Base-by-base conservation (phyloP, 768 basidiomycete genomes). In the Russula brevipes region DNA sequence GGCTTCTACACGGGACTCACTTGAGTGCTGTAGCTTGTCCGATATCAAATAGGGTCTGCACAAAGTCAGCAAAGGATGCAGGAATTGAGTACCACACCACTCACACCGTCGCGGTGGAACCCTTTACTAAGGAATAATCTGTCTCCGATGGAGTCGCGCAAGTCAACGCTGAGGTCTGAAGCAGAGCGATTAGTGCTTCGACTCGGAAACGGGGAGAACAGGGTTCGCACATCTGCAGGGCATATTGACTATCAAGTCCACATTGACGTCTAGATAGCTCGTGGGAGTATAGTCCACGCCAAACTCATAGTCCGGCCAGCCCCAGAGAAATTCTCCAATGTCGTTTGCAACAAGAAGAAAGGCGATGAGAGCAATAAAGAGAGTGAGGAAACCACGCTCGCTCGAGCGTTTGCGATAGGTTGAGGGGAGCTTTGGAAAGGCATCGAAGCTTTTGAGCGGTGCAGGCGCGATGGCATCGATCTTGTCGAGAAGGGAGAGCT, bases 131-230 rank as follows among this genome's bases (percentile, higher is more conserved):
- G 81, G 72, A 87, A 89, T 38, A 99, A 71, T 46, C 96, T 80
- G 73, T 99, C 96, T 2, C 96, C 96, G n/a, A 97, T 81, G 0
- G 89, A 90, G 72, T 99, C 96, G 61, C 94, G 80, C 64, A 99
- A 72, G 72, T 98, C 96, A 31, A 98, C 88, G 54, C 84, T 87
- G 55, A 98, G 77, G 71, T 81, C 95, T 98, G 66, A 36, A 38
- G 10, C 2, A 10, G 38, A 31, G 56, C 36, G 45, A 35, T 65
- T 35, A 66, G 35, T 3, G 10, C 11, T 38, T 54, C 60, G 55
- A 24, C 12, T 31, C 16, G 16, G 11, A 42, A 19, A 17, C 5
- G 58, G 12, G 54, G 38, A 38, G 38, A 47, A 51, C 5, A 19
- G 16, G 2, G 36, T 14, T 84, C 93, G 75, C 73, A 96, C 94